A percentile compares a stretch with the other conserved stretches of the same genome.
phyloP scores from a whole-genome alignment of 179 eudicot species.

The Pouteria campechiana region DNA sequence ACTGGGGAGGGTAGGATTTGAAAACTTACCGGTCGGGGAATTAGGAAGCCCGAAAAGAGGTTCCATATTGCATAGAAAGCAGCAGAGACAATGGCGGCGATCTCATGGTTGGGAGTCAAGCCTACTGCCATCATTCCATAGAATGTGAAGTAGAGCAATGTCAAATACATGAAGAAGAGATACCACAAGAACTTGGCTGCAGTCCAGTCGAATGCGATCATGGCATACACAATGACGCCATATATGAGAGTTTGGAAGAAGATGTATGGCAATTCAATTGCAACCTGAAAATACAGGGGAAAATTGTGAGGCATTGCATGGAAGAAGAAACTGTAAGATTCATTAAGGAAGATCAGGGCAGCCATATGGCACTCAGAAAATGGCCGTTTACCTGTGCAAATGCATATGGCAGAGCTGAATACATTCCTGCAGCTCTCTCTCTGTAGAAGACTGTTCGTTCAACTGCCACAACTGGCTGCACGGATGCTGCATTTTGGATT shows the following conservation, averaged over 20 bases:
- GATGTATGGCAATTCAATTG: slow-evolving; percentile 57
- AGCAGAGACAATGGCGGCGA: slow-evolving; percentile 50
- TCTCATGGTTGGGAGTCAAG: slow-evolving; percentile 47
- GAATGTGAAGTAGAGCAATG: slow-evolving; percentile 62
- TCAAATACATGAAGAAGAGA: slow-evolving; percentile 60
- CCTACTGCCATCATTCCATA: slow-evolving; percentile 82
- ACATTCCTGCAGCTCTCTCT: too few species aligned
- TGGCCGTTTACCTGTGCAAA: too few species aligned
- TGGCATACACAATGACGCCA: slow-evolving; percentile 45
- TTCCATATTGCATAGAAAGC: slow-evolving; percentile 59
- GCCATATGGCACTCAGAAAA: too few species aligned
- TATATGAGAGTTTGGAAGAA: slow-evolving; percentile 44
- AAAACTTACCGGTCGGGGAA: slow-evolving; percentile 63
- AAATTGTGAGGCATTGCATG: too few species aligned
- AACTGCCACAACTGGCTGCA: too few species aligned
- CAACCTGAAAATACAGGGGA: too few species aligned
- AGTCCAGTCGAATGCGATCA: slow-evolving; percentile 78
- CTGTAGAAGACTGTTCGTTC: too few species aligned
- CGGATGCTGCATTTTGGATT: too few species aligned
- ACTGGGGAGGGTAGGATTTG: too few species aligned
- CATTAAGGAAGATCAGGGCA: too few species aligned
- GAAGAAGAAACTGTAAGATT: too few species aligned
- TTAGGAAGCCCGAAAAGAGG: slow-evolving; percentile 57
- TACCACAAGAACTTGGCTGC: slow-evolving; percentile 60
- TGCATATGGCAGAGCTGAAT: too few species aligned